Base-by-base conservation (phyloP, 2,329 filamentous ascomycete genomes). In the Aspergillus carbonarius region DNA sequence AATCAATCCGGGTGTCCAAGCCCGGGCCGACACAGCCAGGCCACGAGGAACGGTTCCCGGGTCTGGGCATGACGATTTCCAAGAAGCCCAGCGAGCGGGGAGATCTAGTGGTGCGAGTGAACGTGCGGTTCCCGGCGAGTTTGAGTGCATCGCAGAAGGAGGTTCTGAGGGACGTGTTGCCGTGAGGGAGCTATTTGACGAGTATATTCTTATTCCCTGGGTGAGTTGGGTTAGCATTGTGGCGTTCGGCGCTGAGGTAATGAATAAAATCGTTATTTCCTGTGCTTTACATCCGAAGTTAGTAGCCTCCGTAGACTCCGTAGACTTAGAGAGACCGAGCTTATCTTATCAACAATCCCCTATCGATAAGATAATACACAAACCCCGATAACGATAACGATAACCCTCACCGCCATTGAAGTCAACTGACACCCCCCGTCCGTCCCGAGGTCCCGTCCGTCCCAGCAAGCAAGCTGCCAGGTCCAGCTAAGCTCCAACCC, bases 51-150 rank as follows among this genome's bases (percentile, higher is more conserved):
- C 81, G 82, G 32, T 99, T 90, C 72, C 95, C 95, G 0, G 84
- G 85, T 5, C 82, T 91, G n/a, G 95, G 95, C 59, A 98, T 99
- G 95, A 92, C 93, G 37, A 87, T 95, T 70, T 91, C 91, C 61
- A 98, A 96, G 83, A 93, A 92, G 73, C 91, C 91, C 0, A 86
- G 81, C 59, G 85, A 92, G 68, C 85, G 93, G 57, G 95, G 95
- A 23, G 92, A 96, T 72, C 91, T 99, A 65, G 79, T 98, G 59
- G 84, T 99, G 60, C 90, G 88, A 60, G 93, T 96, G 70, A 95
- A 95, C 71, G 93, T 99, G 74, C 93, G 91, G 72, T 98, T 96
- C 80, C 95, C 95, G 0, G 88, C 87, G 3, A 88, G 78, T 40
- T 77, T 99, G 76, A 93, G 91, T 4, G 58, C 83, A 7, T 79